A percentile compares a stretch with the other conserved stretches of the same genome.
phyloP scores from a whole-genome alignment of 176 grass and related monocot species.

The Musa itinerans region DNA sequence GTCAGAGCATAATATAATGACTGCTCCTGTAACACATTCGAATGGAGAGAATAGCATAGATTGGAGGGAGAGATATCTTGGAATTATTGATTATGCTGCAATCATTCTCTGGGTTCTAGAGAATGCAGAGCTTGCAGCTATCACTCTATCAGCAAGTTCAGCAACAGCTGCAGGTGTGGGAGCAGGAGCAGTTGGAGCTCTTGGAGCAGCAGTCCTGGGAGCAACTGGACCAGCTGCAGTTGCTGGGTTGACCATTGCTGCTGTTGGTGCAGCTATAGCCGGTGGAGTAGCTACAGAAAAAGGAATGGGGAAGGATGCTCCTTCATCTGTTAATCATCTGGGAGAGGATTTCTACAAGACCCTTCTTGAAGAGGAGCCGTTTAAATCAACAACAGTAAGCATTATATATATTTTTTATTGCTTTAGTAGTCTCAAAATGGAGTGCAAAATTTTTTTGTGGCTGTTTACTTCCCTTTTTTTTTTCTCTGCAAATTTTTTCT shows the following conservation, averaged over 20 bases:
- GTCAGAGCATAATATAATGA: slow-evolving; percentile 69
- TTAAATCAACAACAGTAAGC: slow-evolving; percentile 67
- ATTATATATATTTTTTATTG: background rate
- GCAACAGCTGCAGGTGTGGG: slow-evolving; percentile 45
- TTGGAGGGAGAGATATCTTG: slow-evolving; percentile 69
- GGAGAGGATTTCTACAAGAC: slow-evolving; percentile 61
- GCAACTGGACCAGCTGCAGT: slow-evolving; percentile 38
- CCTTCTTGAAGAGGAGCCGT: slow-evolving; percentile 68
- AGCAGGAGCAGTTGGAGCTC: slow-evolving; percentile 37
- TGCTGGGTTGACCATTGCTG: slow-evolving; percentile 44
- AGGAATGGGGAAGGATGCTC: slow-evolving; percentile 44
- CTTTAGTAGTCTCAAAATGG: background rate
- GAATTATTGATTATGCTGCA: slow-evolving; percentile 67
- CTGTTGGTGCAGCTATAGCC: slow-evolving; percentile 48
- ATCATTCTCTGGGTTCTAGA: slow-evolving; percentile 74
- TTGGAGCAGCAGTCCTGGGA: slow-evolving; percentile 35
- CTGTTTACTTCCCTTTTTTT: background rate
- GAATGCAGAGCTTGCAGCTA: slow-evolving; percentile 56
- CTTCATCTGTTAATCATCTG: slow-evolving; percentile 39
- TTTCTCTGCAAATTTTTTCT: too few relatives aligned
- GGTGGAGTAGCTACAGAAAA: slow-evolving; percentile 48
- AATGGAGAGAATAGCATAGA: slow-evolving; percentile 34
- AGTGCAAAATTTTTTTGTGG: background rate
- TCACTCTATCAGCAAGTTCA: slow-evolving; percentile 42
- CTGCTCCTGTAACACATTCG: slow-evolving; percentile 58